Evolutionary conservation across 2,329 filamentous ascomycete genomes (phyloP), one percentile per base, ranked within the genome.

Genomic region (Penicillium aurantiogriseum): DNA sequence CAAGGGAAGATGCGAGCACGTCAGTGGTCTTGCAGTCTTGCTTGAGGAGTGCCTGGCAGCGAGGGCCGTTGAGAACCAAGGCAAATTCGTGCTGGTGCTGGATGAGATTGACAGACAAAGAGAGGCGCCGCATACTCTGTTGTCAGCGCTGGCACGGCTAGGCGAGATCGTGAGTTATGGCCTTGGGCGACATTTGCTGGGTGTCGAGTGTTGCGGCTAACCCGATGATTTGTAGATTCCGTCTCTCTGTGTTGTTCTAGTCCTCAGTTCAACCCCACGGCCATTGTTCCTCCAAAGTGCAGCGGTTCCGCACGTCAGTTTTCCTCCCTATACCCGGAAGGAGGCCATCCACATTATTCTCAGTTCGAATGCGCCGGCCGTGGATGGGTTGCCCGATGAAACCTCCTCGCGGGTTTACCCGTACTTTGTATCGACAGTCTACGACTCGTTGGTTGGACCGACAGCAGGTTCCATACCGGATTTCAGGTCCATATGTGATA

Each of bases 101-200:
- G 94, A 97, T 77, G 90, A 86, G 11, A 88, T 97, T 56, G 93
- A 97, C 72, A 84, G 83, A 61, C 90, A 96, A 72, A 83, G 88
- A 67, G 93, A 97, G 69, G 86, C 89, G 6, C 85, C 89, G 6
- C 82, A 86, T 3, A 96, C 91, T 1, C 76, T 97, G 15, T 77
- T 96, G 5, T 87, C 92, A 33, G 92, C 90, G 13, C 77, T 99
- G 60, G 90, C 89, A 23, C 84, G 92, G 59, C 74, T 99, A 21
- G 88, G 90, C 15, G 92, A 97, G 73, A 83, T 88, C 59, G 90
- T 94, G 77, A 67, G 87, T 77, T 47, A 31, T 21, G 9, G 35
- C 35, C 19, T 39, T 48, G 11, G 27, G 19, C 23, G 11, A 11
- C 27, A 15, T 15, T 40, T 23, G 4, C 31, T 58, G 43, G 53